Conservation (phyloP, 83 land plant genomes). For the Diphasiastrum complanatum region DNA sequence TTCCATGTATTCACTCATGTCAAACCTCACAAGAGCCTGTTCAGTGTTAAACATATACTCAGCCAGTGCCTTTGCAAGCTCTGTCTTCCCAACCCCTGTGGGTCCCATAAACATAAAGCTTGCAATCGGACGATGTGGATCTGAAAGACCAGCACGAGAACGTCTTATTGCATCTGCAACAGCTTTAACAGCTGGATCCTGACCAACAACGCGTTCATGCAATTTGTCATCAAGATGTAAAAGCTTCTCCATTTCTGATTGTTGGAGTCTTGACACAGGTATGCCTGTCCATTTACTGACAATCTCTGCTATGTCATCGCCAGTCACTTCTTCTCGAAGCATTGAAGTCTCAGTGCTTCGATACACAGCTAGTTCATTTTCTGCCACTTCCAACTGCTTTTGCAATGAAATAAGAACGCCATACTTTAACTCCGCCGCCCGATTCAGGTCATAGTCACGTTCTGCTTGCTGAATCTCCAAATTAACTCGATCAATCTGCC, state of each 20-base stretch:
- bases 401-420: constrained; percentile 61
- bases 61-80: constrained; percentile 78
- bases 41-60: constrained; percentile 76
- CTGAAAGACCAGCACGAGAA: constrained; percentile 78
- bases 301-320: constrained; percentile 71
- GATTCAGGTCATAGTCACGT: constrained; percentile 62
- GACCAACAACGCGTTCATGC: constrained; percentile 68
- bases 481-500: constrained; percentile 74
- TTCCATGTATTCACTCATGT: constrained; percentile 90
- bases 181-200: constrained; percentile 69
- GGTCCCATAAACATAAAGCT: constrained; percentile 96
- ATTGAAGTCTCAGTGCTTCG: constrained; percentile 48
- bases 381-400: constrained; percentile 61
- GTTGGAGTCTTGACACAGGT: constrained; percentile 71
- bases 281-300: constrained; percentile 89
- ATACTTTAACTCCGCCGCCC: constrained; percentile 81
- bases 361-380: constrained; percentile 52
- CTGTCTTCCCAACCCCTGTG: constrained; percentile 86
- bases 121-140: constrained; percentile 71
- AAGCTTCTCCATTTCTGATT: constrained; percentile 69
- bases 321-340: constrained; percentile 73
- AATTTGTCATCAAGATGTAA: constrained; percentile 54
- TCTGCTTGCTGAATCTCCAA: constrained; percentile 82
- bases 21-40: constrained; percentile 73
- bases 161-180: constrained; percentile 81